Evolutionary conservation across 78 protist species (phyloP).

Genomic region (Planoprotostelium fungivorum): DNA sequence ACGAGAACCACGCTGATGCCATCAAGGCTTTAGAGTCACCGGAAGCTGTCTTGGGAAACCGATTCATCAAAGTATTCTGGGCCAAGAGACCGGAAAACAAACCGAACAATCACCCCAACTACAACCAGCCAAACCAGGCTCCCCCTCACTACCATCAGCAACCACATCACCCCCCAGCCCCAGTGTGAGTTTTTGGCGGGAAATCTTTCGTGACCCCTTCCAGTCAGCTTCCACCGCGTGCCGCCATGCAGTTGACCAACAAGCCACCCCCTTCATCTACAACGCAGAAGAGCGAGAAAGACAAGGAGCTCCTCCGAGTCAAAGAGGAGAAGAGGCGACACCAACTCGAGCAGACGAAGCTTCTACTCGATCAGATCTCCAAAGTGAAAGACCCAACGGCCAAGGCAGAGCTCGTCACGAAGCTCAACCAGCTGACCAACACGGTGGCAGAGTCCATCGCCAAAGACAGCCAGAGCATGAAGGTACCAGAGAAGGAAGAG

Average conservation of each 20-base stretch:
- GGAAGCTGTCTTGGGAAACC: neutral
- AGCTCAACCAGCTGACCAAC: neutral
- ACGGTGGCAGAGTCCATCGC: neutral
- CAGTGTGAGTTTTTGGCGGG: neutral
- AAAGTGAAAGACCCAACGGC: neutral
- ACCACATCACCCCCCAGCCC: neutral
- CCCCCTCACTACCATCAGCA: neutral
- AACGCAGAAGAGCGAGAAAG: too few relatives aligned
- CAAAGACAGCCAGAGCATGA: neutral
- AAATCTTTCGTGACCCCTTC: neutral
- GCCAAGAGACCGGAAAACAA: neutral
- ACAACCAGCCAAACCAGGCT: neutral
- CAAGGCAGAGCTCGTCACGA: neutral
- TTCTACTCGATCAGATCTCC: neutral
- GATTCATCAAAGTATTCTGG: neutral
- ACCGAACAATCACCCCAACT: neutral
- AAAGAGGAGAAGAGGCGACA: neutral
- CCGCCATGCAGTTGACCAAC: neutral
- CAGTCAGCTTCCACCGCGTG: neutral
- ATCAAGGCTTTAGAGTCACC: neutral
- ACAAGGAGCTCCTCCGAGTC: neutral
- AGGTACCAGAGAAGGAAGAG: neutral
- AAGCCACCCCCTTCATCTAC: too few relatives aligned
- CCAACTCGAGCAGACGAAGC: neutral
- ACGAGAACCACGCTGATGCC: neutral